phyloP scores from a whole-genome alignment of 495 filamentous ascomycete genomes.

The Hypoxylon crocopeplum region DNA sequence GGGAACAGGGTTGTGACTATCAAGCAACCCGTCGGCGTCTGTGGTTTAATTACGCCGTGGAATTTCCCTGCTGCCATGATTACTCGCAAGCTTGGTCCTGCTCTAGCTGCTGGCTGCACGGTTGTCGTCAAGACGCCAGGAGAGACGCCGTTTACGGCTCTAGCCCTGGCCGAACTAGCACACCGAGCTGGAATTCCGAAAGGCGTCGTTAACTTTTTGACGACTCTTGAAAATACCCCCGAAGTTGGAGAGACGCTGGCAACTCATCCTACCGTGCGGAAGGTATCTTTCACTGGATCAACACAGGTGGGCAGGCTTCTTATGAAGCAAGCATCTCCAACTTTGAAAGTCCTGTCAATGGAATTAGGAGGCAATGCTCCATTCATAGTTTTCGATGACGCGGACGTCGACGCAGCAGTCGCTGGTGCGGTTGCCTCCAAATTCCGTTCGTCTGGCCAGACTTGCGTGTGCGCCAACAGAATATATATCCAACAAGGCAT shows the following conservation, averaged over 20 bases:
- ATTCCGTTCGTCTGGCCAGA: slow-evolving; percentile 88
- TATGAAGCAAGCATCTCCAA: slow-evolving; percentile 81
- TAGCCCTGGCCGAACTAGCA: slow-evolving; percentile 83
- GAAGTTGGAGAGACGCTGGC: slow-evolving; percentile 76
- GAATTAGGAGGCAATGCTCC: slow-evolving; percentile 92
- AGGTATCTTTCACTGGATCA: slow-evolving; percentile 89
- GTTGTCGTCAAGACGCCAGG: slow-evolving; percentile 84
- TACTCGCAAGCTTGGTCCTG: slow-evolving; percentile 85
- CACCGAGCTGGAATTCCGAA: slow-evolving; percentile 83
- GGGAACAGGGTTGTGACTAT: slow-evolving; percentile 79
- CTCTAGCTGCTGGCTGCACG: slow-evolving; percentile 76
- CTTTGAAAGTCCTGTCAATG: slow-evolving; percentile 85
- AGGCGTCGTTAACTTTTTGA: slow-evolving; percentile 85
- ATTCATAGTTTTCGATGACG: slow-evolving; percentile 93
- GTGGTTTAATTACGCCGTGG: slow-evolving; percentile 95
- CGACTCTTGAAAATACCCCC: slow-evolving; percentile 72
- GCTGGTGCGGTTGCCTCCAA: slow-evolving; percentile 77
- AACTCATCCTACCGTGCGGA: slow-evolving; percentile 73
- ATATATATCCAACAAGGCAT: slow-evolving; percentile 82
- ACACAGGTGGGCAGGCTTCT: slow-evolving; percentile 87
- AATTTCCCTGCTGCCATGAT: slow-evolving; percentile 96
- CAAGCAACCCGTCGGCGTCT: slow-evolving; percentile 91
- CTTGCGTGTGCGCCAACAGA: slow-evolving; percentile 89
- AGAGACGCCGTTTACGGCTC: slow-evolving; percentile 84
- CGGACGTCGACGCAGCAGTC: slow-evolving; percentile 79